Evolutionary conservation across 805 yeast genomes (phyloP).

Genomic region (Wickerhamiella domercqiae): DNA sequence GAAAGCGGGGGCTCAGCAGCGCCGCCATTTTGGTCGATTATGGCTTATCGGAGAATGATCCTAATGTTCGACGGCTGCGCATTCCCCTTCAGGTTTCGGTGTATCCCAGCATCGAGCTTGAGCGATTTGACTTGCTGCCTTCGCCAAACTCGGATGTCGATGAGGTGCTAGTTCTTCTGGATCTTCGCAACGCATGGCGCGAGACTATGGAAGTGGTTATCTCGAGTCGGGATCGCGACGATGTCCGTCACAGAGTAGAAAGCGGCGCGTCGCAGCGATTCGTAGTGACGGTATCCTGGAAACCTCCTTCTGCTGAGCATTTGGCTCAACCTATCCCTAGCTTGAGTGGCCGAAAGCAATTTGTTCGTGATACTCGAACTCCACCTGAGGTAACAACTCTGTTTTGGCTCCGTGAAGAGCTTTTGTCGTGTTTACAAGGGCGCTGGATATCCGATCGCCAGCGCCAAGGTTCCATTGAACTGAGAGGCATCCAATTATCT

Average conservation of each 20-base stretch:
- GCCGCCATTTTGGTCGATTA: slow-evolving; percentile 55
- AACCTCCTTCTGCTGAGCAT: slow-evolving; percentile 29
- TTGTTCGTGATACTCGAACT: slow-evolving; percentile 33
- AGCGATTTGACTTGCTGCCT: slow-evolving; percentile 58
- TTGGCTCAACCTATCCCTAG: slow-evolving; percentile 51
- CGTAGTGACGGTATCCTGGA: slow-evolving; percentile 53
- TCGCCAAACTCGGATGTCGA: slow-evolving; percentile 18
- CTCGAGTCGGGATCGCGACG: background rate
- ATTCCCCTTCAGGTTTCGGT: slow-evolving; percentile 61
- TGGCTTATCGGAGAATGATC: slow-evolving; percentile 17
- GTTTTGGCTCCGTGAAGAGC: slow-evolving; percentile 68
- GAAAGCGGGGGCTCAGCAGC: slow-evolving; percentile 58
- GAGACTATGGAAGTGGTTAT: slow-evolving; percentile 27
- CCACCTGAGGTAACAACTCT: slow-evolving; percentile 46
- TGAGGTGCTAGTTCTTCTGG: slow-evolving; percentile 48
- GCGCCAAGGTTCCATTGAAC: slow-evolving; percentile 41
- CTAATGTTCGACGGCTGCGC: slow-evolving; percentile 39
- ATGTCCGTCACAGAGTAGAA: slow-evolving; percentile 12
- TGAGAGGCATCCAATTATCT: slow-evolving; percentile 50
- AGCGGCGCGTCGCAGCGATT: slow-evolving; percentile 41
- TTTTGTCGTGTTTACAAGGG: slow-evolving; percentile 47
- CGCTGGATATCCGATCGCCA: slow-evolving; percentile 34
- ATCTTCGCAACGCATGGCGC: slow-evolving; percentile 70
- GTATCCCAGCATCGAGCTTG: slow-evolving; percentile 55
- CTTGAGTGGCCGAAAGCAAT: slow-evolving; percentile 48